Base-by-base conservation (phyloP, 495 filamentous ascomycete species). In the Wilcoxina mikolae region DNA sequence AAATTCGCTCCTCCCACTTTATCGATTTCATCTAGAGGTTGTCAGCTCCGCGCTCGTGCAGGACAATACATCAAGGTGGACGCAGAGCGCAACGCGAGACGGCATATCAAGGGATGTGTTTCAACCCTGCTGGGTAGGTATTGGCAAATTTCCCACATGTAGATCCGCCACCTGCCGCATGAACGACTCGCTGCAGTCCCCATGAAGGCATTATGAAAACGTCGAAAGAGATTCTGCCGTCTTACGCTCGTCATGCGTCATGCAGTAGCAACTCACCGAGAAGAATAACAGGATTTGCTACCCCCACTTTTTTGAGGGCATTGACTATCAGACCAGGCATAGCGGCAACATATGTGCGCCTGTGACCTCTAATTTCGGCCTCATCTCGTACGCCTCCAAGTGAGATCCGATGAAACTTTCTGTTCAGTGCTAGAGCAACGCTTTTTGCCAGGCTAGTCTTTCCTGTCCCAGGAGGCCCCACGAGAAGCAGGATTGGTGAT, bases 371-470 rank as follows among this genome's bases (percentile, higher is more conserved):
- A 56, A 99, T 96, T 70, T 96, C 93, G 4, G 93, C 93, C 67
- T 99, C 93, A 60, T 96, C 93, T 25, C 90, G 72, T 18, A 99
- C 89, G 61, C 93, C 93, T 51, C 93, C 93, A 20, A 99, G 81
- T 25, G 91, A 96, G 56, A 99, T 95, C 27, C 93, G 80, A 67
- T 96, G 90, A 70, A 99, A 99, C 65, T 96, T 93, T 53, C 93
- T 78, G 3, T 90, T 89, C 18, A 99, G 76, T 9, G 93, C 87
- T 11, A 82, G 82, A 12, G 93, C 93, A 2, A 99, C 81, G 3
- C 88, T 95, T 53, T 86, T 82, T n/a, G 93, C 93, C 45, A 99
- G 73, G 58, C 84, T 90, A 4, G 93, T 99, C 74, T 99, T 99
- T 41, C 93, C 93, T 23, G 89, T 90, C 12, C 93, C 93, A 2